Evolutionary conservation across 176 grass and related monocot genomes (phyloP).

Genomic region (Puya raimondii): DNA sequence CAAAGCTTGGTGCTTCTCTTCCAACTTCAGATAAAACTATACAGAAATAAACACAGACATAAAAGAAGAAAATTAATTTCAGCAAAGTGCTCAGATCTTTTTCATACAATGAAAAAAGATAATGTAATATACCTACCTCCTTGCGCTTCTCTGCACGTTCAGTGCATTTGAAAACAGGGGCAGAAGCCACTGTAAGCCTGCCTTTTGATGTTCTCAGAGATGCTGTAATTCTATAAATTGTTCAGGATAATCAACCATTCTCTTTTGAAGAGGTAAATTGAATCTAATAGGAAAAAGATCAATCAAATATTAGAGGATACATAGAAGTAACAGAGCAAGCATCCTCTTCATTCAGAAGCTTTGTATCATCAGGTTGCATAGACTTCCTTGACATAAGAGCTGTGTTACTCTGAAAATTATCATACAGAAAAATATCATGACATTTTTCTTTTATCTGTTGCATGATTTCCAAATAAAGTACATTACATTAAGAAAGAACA

Average conservation of each 20-base stretch:
- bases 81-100: not conserved
- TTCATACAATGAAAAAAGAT: not conserved
- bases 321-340: slow-evolving; percentile 37
- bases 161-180: slow-evolving; percentile 64
- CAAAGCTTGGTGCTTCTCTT: slow-evolving; percentile 91
- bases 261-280: not conserved
- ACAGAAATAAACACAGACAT: slow-evolving; percentile 7
- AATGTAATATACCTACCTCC: slow-evolving; percentile 46
- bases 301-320: slow-evolving; percentile 26
- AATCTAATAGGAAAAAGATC: not conserved
- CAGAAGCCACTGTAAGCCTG: slow-evolving; percentile 50
- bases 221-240: slow-evolving; percentile 23
- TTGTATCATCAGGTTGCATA: slow-evolving; percentile 28
- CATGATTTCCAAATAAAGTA: too few species aligned
- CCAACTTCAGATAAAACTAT: slow-evolving; percentile 80
- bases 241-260: slow-evolving; percentile 22
- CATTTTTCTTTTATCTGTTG: not conserved
- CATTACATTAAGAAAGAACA: not conserved
- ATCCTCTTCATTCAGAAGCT: slow-evolving; percentile 32
- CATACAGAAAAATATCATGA: not conserved
- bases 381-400: slow-evolving; percentile 16
- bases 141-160: slow-evolving; percentile 82
- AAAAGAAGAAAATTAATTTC: not conserved
- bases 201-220: slow-evolving; percentile 32
- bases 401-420: not conserved